Evolutionary conservation across 306 rosid species (phyloP), one percentile per base, ranked within the genome.

Genomic region (Inga oerstediana): DNA sequence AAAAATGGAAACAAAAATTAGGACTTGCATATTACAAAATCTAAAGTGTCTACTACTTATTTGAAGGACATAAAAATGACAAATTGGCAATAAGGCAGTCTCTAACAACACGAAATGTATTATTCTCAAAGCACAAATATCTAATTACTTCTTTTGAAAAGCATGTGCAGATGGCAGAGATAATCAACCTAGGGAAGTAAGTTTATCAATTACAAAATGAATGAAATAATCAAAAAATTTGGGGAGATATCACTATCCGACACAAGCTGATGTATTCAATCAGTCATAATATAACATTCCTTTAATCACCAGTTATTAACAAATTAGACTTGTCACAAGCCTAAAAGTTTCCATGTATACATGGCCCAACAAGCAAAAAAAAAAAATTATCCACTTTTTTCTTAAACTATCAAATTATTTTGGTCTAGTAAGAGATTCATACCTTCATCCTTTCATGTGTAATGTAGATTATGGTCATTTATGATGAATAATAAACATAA

Each of bases 1-100:
- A 77, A 83, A 7, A 81, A 69, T 77, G 54, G 58, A 34, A 75
- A 79, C 41, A 56, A 81, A 61, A 68, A 56, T 90, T 79, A 83
- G 43, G 75, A 79, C 9, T 74, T 46, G 19, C 39, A 58, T 16
- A 45, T 34, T 64, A 41, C 61, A 49, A 19, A 75, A 82, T 48
- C 43, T 2, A 6, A 22, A 48, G 44, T 39, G 30, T 30, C 46
- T 49, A 10, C 58, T 39, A 35, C 44, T 27, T 0, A 27, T 19
- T 35, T 62, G 43, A 44, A 43, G 27, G 15, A 17, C 49, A 44
- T 51, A 44, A 61, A 15, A 44, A 27, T 37, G 14, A 37, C 8
- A 62, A 15, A 62, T 62, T 62, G 37, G 30, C 7, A 4, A 24
- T 37, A 24, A 30, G 44, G 22, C 19, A 44, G 72, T 24, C 54